These are phyloP conservation scores for Flagelloscypha sp. DNA, from an alignment of 768 basidiomycete genomes.

Conservation along the genomic window DNA sequence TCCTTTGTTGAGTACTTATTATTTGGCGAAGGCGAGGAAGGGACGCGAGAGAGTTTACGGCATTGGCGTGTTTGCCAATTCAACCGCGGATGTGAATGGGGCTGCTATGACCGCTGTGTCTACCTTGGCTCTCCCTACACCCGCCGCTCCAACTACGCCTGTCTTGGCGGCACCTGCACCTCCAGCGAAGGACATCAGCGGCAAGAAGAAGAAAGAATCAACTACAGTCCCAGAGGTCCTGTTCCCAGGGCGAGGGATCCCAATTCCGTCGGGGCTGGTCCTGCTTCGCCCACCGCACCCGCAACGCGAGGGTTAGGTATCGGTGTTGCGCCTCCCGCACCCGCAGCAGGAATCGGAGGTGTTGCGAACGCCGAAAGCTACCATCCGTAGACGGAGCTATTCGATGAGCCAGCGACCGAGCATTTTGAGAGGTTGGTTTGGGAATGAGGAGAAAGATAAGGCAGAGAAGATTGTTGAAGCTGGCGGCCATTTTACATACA, in stretches of 20 bases:
- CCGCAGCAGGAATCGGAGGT: slow-evolving; percentile 12
- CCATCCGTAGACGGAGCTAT: slow-evolving; percentile 75
- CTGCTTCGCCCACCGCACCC: slow-evolving; percentile 26
- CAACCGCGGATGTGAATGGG: slow-evolving; percentile 60
- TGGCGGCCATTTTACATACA: no score
- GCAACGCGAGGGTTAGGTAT: slow-evolving; percentile 15
- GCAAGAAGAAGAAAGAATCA: no score
- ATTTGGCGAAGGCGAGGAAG: slow-evolving; percentile 89
- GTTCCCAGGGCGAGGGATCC: slow-evolving; percentile 63
- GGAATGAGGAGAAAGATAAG: slow-evolving; percentile 25
- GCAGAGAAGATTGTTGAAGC: slow-evolving; percentile 19
- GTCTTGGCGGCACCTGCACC: slow-evolving; percentile 9
- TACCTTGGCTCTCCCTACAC: background rate
- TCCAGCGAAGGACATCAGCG: slow-evolving; percentile 22
- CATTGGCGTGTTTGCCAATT: slow-evolving; percentile 87
- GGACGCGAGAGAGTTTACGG: slow-evolving; percentile 93
- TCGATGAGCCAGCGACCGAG: slow-evolving; percentile 71
- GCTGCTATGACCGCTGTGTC: slow-evolving; percentile 16
- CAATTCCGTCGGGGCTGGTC: slow-evolving; percentile 36
- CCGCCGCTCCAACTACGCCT: slow-evolving; percentile 4
- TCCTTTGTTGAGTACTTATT: slow-evolving; percentile 93
- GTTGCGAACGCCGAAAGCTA: slow-evolving; percentile 53
- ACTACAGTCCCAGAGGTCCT: no score
- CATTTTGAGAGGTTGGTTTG: slow-evolving; percentile 45
- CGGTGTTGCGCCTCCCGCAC: slow-evolving; percentile 5